A percentile compares a stretch with the other conserved stretches of the same genome.
These are phyloP conservation scores for Saccharomycopsis synnaedendra DNA, from an alignment of 805 yeast species.

Conservation along the genomic window DNA sequence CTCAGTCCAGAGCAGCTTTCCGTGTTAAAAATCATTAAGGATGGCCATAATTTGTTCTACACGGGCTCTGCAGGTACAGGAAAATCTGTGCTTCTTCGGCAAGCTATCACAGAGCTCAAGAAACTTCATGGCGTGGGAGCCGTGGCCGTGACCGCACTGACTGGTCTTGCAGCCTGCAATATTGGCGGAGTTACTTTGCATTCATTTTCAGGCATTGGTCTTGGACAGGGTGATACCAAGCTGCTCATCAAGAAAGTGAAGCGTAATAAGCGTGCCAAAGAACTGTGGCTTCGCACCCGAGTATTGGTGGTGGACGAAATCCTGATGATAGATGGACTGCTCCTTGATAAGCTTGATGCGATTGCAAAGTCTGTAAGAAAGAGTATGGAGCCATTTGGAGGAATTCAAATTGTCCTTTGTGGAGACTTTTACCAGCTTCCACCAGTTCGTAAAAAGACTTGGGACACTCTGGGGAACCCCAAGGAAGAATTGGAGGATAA, in stretches of 20 bases:
- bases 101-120: constrained; percentile 44
- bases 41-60: constrained; percentile 67
- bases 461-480: constrained; percentile 17
- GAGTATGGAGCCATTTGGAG: constrained; percentile 56
- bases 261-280: constrained; percentile 35
- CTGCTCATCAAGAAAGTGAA: constrained; percentile 40
- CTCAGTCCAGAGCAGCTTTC: constrained; percentile 53
- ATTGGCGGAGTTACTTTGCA: constrained; percentile 73
- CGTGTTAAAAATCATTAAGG: constrained; percentile 51
- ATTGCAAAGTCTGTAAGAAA: constrained; percentile 44
- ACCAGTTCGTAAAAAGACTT: constrained; percentile 39
- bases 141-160: constrained; percentile 75
- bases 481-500: constrained; percentile 18
- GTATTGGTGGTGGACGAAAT: constrained; percentile 70
- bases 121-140: constrained; percentile 32
- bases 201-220: constrained; percentile 68
- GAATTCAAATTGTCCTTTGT: constrained; percentile 62
- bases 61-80: constrained; percentile 99
- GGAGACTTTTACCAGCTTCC: constrained; percentile 82
- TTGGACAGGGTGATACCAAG: constrained; percentile 45
- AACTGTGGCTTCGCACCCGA: constrained; percentile 43
- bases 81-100: constrained; percentile 73
- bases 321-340: constrained; percentile 66
- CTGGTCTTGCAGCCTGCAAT: constrained; percentile 77
- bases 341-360: constrained; percentile 51